A percentile compares a stretch with the other conserved stretches of the same genome.
These are phyloP conservation scores for Cytospora schulzeri DNA, from an alignment of 2,329 filamentous ascomycete genomes.

Conservation along the genomic window DNA sequence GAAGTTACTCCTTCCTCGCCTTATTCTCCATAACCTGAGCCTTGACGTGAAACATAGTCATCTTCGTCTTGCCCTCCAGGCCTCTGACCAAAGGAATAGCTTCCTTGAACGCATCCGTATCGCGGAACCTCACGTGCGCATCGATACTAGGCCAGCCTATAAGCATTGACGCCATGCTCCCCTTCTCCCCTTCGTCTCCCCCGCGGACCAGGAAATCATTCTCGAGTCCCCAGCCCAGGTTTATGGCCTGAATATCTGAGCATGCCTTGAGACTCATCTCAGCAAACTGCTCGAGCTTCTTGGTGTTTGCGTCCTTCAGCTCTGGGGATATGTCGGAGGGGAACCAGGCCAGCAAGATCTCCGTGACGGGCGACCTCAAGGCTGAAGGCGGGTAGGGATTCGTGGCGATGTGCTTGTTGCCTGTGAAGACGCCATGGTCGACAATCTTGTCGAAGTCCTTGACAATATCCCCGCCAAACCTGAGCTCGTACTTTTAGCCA, in stretches of 20 bases:
- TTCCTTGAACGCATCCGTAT: conserved; percentile 40
- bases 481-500: conserved; percentile 3
- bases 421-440: conserved; percentile 27
- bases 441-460: conserved; percentile 30
- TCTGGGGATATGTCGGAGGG: conserved; percentile 14
- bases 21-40: conserved; percentile 19
- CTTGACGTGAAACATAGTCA: conserved; percentile 31
- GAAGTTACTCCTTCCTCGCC: conserved; percentile 4
- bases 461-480: conserved; percentile 28
- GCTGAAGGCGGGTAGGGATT: conserved; percentile 22
- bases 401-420: conserved; percentile 30
- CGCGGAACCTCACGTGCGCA: conserved; percentile 40
- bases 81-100: conserved; percentile 33
- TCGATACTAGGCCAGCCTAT: conserved; percentile 44
- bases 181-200: conserved; percentile 34
- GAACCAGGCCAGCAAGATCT: conserved; percentile 29
- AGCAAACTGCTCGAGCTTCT: conserved; percentile 25
- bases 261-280: conserved; percentile 15
- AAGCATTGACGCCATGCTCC: conserved; percentile 33
- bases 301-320: conserved; percentile 7
- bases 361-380: conserved; percentile 29
- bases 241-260: conserved; percentile 24
- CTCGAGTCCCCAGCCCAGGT: conserved; percentile 38
- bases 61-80: conserved; percentile 31
- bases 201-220: conserved; percentile 36